Conservation (phyloP, 164 flowering plant genomes). For the Chloranthus sessilifolius region DNA sequence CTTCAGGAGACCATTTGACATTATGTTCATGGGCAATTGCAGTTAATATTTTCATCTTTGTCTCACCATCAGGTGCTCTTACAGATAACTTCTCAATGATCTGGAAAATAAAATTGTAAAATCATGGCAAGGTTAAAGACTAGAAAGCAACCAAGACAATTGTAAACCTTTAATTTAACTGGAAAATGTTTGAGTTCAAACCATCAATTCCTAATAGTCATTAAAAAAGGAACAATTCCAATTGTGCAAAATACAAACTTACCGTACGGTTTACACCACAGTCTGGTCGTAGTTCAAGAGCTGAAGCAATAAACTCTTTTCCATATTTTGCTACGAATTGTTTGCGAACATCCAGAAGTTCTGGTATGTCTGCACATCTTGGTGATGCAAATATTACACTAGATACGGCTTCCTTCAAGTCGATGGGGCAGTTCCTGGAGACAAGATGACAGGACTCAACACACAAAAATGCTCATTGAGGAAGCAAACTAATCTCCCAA, state of each 20-base stretch:
- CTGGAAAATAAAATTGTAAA: constrained; percentile 29
- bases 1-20: constrained; percentile 66
- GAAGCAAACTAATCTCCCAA: too few relatives aligned
- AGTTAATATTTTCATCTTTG: constrained; percentile 65
- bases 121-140: too few relatives aligned
- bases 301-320: constrained; percentile 73
- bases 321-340: constrained; percentile 88
- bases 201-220: too few relatives aligned
- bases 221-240: too few relatives aligned
- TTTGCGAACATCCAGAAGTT: constrained; percentile 67
- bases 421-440: constrained; percentile 81
- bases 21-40: constrained; percentile 82
- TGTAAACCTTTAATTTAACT: constrained; percentile 1
- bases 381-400: constrained; percentile 84
- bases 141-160: background rate
- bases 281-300: constrained; percentile 79
- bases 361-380: constrained; percentile 84
- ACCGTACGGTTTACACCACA: constrained; percentile 86
- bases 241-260: too few relatives aligned
- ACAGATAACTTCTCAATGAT: constrained; percentile 89
- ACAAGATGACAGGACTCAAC: background rate
- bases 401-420: constrained; percentile 87
- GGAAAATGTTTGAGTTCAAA: too few relatives aligned
- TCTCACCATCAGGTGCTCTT: constrained; percentile 68
- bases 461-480: background rate